These are phyloP conservation scores for Eucalyptus tenuipes DNA, from an alignment of 345 rosid species.

Conservation along the genomic window DNA sequence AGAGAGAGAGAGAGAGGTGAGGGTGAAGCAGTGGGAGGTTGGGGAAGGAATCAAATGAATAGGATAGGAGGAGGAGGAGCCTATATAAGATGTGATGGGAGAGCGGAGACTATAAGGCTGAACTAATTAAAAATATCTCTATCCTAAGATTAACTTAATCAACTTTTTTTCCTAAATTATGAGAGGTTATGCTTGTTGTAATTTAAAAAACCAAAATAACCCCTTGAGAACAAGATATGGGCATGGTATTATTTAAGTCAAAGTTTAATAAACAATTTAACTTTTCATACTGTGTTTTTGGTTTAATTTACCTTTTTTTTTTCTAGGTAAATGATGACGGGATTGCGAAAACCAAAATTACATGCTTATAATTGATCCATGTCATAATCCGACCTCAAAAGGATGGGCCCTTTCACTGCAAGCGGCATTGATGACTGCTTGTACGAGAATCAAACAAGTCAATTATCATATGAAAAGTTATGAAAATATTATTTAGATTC, in stretches of 20 bases:
- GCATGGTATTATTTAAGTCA: not conserved
- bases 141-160: not conserved
- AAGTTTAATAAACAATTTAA: not conserved
- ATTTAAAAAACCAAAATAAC: not conserved
- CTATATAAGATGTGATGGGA: not conserved
- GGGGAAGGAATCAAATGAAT: constrained; percentile 24
- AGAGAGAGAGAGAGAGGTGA: not conserved
- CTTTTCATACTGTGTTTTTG: not conserved
- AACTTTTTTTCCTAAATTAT: not conserved
- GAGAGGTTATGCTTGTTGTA: not conserved
- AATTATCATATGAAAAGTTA: not conserved
- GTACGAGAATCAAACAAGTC: not conserved
- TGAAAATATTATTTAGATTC: not conserved
- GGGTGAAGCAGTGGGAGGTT: constrained; percentile 15
- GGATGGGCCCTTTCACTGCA: not conserved
- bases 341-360: not conserved
- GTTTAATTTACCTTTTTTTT: not conserved
- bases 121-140: not conserved
- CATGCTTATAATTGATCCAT: not conserved
- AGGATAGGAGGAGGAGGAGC: not conserved
- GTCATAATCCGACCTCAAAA: not conserved
- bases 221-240: not conserved
- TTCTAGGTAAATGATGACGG: not conserved
- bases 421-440: not conserved
- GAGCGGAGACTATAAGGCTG: not conserved